Evolutionary conservation across 352 stramenopile species (phyloP).

Genomic region (Pythium scleroteichum): DNA sequence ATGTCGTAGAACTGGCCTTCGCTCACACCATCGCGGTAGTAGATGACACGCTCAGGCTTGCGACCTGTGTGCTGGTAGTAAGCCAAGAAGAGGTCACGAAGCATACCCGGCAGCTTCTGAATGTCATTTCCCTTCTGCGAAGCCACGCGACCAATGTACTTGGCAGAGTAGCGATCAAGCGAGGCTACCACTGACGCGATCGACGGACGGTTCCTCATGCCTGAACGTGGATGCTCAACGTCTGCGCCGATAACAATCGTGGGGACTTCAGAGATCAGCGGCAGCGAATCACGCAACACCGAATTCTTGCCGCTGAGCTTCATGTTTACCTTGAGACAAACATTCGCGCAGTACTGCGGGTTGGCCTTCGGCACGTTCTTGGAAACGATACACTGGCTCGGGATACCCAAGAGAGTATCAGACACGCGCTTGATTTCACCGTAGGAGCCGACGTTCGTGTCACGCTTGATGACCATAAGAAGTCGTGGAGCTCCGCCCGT

Average conservation of each 20-base stretch:
- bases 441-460: constrained; percentile 26
- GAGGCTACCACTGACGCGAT: constrained; percentile 62
- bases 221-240: constrained; percentile 49
- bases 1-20: constrained; percentile 85
- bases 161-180: constrained; percentile 42
- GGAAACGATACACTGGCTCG: constrained; percentile 43
- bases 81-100: constrained; percentile 70
- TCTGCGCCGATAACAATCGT: constrained; percentile 61
- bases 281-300: constrained; percentile 31
- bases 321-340: constrained; percentile 48
- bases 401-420: constrained; percentile 44
- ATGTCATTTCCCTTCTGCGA: constrained; percentile 39
- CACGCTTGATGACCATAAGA: constrained; percentile 40
- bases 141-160: constrained; percentile 41
- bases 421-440: constrained; percentile 44
- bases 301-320: constrained; percentile 47
- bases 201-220: constrained; percentile 39
- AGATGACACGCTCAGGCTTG: constrained; percentile 82
- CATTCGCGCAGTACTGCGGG: constrained; percentile 41
- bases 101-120: constrained; percentile 55
- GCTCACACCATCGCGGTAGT: constrained; percentile 86
- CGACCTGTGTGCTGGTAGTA: constrained; percentile 72
- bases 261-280: constrained; percentile 27
- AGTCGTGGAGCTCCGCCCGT: constrained; percentile 18
- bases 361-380: constrained; percentile 37